Evolutionary conservation across 129 eudicot genomes (phyloP).

Genomic region (Lactuca sativa): DNA sequence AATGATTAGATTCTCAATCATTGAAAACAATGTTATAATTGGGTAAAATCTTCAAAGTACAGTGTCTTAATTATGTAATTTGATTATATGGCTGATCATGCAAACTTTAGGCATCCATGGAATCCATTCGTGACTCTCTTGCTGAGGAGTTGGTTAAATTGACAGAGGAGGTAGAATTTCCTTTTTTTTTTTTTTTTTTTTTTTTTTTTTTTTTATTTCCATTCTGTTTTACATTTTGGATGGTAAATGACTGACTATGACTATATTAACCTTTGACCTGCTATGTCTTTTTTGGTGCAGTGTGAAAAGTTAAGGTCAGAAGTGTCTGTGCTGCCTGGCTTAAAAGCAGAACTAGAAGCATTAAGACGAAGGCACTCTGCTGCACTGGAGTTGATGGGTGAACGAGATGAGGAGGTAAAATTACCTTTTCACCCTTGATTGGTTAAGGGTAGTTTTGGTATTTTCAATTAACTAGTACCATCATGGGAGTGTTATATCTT

Average conservation of each 20-base stretch:
- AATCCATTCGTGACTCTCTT: conserved; percentile 93
- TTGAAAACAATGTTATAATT: not conserved
- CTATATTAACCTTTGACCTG: not conserved
- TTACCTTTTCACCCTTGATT: not conserved
- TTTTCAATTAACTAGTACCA: no score
- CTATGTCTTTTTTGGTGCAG: conserved; percentile 34
- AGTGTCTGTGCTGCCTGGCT: conserved; percentile 71
- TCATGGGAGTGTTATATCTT: not conserved
- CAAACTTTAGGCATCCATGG: conserved; percentile 76
- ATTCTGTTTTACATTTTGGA: no score
- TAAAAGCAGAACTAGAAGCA: conserved; percentile 89
- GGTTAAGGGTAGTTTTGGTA: no score
- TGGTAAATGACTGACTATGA: not conserved
- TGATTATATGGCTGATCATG: not conserved
- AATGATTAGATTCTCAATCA: conserved; percentile 33
- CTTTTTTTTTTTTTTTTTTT: not conserved
- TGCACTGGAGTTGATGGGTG: conserved; percentile 96
- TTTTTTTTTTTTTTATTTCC: not conserved
- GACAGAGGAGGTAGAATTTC: conserved; percentile 72
- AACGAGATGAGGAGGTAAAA: conserved; percentile 86
- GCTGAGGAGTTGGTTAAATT: conserved; percentile 94
- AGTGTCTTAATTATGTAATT: conserved; percentile 2
- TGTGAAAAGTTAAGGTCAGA: conserved; percentile 84
- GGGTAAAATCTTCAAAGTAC: not conserved
- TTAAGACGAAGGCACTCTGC: conserved; percentile 88